Base-by-base conservation (phyloP, 2,329 filamentous ascomycete genomes). In the Sporothrix dimorphospora region DNA sequence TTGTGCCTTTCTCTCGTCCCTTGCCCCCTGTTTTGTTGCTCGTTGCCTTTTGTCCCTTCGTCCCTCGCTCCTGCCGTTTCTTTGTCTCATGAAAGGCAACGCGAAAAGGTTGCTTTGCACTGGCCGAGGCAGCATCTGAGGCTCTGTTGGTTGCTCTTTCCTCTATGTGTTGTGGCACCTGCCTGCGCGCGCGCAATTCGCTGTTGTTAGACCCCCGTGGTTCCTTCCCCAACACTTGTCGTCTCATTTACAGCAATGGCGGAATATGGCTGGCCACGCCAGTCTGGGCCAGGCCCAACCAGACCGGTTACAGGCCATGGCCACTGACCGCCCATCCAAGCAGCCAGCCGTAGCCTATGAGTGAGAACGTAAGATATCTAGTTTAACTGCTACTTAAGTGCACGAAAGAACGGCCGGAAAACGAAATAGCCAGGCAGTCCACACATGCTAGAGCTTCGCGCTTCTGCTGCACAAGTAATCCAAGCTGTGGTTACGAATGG, bases 161-260 rank as follows among this genome's bases (percentile, higher is more conserved):
- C 27, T 49, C 63, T 16, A 16, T 49, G 51, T 34, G 42, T 34
- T 30, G 40, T 42, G 63, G 63, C 63, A 65, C 27, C 19, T 67
- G 42, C 24, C 38, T n/a, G 57, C 6, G 14, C 47, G 47, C 19
- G 16, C n/a, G 27, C 30, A 11, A 61, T 61, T 61, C 55, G 55
- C 16, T 27, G 53, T 14, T 34, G 27, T 30, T 57, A 19, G 24
- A 5, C 57, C 57, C 61, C 63, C 16, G 65, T 67, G 19, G 45
- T 67, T 49, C 63, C 63, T 51, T 66, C 63, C 65, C 65, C 65
- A 53, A 53, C 65, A 47, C 63, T 34, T 65, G 59, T 65, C 63
- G 45, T 67, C 65, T 24, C 49, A 69, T 55, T 30, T 57, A 49
- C 49, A 42, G 11, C 34, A 69, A 40, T 55, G 24, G 30, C 27